phyloP scores from a whole-genome alignment of 441 rosid genomes.

The Jatropha multifida region DNA sequence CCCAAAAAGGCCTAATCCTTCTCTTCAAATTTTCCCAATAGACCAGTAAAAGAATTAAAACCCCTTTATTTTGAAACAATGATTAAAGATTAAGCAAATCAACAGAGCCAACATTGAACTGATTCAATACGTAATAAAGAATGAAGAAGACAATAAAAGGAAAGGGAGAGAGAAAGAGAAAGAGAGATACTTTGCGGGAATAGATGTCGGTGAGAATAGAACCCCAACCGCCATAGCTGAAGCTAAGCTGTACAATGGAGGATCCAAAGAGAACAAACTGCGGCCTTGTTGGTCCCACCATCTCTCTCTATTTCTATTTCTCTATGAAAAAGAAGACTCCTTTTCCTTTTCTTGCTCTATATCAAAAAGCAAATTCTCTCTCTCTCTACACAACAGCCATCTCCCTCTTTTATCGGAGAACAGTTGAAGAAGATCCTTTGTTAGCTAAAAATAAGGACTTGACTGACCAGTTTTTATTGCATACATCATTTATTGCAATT shows the following conservation, averaged over 20 bases:
- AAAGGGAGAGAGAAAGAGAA: not conserved
- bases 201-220: constrained; percentile 79
- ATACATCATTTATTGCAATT: constrained; percentile 1
- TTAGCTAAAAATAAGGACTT: not conserved
- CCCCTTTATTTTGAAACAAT: not conserved
- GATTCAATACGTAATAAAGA: not conserved
- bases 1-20: not conserved
- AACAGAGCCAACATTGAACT: not conserved
- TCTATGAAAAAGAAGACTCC: not conserved
- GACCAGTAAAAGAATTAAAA: not conserved
- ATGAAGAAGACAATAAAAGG: not conserved
- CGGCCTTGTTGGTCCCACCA: constrained; percentile 86
- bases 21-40: not conserved
- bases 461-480: not conserved
- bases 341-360: not conserved
- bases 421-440: not conserved
- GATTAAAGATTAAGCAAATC: not conserved
- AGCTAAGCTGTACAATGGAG: constrained; percentile 94
- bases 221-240: constrained; percentile 91
- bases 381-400: not conserved
- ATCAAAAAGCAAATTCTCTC: not conserved
- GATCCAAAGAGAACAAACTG: constrained; percentile 96
- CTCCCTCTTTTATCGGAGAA: not conserved
- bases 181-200: constrained; percentile 72
- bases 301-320: constrained; percentile 13